Evolutionary conservation across 352 stramenopile species (phyloP).

Genomic region (Globisporangium iwayamae): DNA sequence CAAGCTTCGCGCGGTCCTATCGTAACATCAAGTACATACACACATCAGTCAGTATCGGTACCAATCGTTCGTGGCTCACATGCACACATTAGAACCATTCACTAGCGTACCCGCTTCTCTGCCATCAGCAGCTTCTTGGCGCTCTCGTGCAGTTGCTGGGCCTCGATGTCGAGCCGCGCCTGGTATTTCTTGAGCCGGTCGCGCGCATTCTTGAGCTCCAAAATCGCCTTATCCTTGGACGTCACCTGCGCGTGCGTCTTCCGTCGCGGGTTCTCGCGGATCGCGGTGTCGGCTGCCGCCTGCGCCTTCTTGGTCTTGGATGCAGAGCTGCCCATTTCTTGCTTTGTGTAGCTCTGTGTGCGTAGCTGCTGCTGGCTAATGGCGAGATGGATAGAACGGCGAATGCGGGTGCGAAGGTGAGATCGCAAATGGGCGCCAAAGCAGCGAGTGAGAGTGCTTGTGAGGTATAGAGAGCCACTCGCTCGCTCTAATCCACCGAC

Average conservation of each 20-base stretch:
- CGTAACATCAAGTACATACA: not conserved
- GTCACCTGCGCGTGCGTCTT: slow-evolving; percentile 61
- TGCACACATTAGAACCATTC: not conserved
- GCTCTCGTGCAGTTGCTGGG: slow-evolving; percentile 72
- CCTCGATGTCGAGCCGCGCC: slow-evolving; percentile 73
- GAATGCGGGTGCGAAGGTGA: not conserved
- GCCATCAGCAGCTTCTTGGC: slow-evolving; percentile 71
- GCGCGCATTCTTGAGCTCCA: slow-evolving; percentile 89
- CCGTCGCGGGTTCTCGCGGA: slow-evolving; percentile 13
- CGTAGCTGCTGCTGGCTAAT: slow-evolving; percentile 3
- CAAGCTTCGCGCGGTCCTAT: slow-evolving; percentile 81
- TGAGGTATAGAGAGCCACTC: not conserved
- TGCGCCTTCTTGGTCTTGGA: slow-evolving; percentile 49
- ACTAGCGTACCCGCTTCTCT: slow-evolving; percentile 46
- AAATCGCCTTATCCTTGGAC: slow-evolving; percentile 85
- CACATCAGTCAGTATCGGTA: slow-evolving; percentile 2
- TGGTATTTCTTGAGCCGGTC: slow-evolving; percentile 86
- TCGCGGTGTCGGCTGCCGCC: not conserved
- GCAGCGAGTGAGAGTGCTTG: not conserved
- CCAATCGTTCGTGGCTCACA: not conserved
- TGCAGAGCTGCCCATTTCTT: slow-evolving; percentile 22
- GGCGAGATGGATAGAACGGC: not conserved
- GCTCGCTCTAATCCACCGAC: not conserved
- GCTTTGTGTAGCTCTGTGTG: not conserved
- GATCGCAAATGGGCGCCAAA: not conserved